These are phyloP conservation scores for Myriosclerotinia scirpicola DNA, from an alignment of 2,329 filamentous ascomycete genomes.

Conservation along the genomic window DNA sequence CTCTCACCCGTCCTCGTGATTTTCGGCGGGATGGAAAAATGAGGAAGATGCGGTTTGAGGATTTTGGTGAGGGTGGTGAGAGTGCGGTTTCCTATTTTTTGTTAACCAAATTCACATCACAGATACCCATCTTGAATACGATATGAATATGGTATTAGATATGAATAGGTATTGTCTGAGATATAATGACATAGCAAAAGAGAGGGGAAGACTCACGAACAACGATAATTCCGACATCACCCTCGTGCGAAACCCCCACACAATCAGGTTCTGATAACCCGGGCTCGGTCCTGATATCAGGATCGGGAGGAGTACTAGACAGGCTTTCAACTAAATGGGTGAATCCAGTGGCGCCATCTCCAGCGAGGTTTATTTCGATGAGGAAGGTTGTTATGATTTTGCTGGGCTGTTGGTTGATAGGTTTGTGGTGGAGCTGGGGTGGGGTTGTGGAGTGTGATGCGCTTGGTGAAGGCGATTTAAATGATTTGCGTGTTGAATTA, in stretches of 20 bases:
- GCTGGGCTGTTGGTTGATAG: neutral
- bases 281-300: neutral
- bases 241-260: neutral
- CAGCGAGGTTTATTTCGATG: neutral
- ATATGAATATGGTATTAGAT: too few relatives aligned
- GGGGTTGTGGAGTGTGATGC: too few relatives aligned
- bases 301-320: neutral
- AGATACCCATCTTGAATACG: too few relatives aligned
- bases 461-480: too few relatives aligned
- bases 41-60: neutral
- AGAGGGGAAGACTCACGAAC: neutral
- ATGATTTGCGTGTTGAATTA: too few relatives aligned
- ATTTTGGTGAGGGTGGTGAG: neutral
- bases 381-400: neutral
- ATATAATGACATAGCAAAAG: fast-evolving
- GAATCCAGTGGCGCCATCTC: neutral
- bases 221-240: neutral
- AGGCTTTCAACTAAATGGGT: neutral
- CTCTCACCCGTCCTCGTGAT: neutral
- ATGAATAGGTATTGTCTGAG: too few relatives aligned
- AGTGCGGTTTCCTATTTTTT: neutral
- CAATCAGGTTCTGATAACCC: neutral
- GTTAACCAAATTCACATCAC: neutral
- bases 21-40: neutral
- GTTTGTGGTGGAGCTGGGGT: too few relatives aligned